Conservation (phyloP, 2,329 filamentous ascomycete species). For the Colletotrichum limetticola region DNA sequence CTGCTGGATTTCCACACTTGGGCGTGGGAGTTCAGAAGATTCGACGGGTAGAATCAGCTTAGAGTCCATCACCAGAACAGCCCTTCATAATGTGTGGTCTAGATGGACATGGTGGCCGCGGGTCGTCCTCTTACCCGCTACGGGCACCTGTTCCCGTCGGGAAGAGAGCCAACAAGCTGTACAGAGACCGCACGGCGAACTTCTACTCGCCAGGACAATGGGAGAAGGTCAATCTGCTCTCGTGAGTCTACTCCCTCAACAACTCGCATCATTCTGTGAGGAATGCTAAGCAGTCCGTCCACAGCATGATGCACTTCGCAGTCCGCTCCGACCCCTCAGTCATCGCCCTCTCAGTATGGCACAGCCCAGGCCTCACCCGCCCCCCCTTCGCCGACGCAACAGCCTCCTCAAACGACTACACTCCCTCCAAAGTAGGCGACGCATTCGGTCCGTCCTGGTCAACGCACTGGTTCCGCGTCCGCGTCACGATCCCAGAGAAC, state of each 20-base stretch:
- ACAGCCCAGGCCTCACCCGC: constrained; percentile 32
- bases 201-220: constrained; percentile 38
- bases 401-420: constrained; percentile 29
- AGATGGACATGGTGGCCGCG: not conserved
- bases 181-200: constrained; percentile 37
- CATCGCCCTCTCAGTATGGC: constrained; percentile 35
- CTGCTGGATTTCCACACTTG: not conserved
- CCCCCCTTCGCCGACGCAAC: constrained; percentile 35
- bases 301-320: constrained; percentile 33
- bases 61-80: not conserved
- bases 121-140: constrained; percentile 27
- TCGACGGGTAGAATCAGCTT: not conserved
- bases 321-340: constrained; percentile 29
- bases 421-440: constrained; percentile 60
- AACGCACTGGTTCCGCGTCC: constrained; percentile 76
- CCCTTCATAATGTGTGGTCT: constrained; percentile 17
- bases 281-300: not conserved
- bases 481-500: constrained; percentile 66
- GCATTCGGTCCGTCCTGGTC: constrained; percentile 76
- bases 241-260: constrained; percentile 15
- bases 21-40: not conserved
- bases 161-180: constrained; percentile 29
- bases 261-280: not conserved
- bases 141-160: constrained; percentile 20
- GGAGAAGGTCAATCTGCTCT: constrained; percentile 37